These are phyloP conservation scores for Aureobasidium pullulans DNA, from an alignment of 2,329 filamentous ascomycete genomes.

Conservation along the genomic window DNA sequence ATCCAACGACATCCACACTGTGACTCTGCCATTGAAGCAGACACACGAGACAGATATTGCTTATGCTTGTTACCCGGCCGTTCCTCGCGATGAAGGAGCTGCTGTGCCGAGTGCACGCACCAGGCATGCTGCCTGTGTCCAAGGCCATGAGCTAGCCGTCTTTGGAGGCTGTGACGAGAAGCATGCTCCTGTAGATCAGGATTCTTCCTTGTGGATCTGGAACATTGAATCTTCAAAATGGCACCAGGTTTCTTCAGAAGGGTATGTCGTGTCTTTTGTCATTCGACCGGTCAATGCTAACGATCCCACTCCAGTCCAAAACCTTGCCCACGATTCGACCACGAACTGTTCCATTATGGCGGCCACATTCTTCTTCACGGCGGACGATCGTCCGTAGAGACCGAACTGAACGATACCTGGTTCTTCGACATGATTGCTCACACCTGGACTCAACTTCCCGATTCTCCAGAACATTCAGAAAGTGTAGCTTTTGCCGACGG, in stretches of 20 bases:
- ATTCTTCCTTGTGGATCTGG: conserved; percentile 36
- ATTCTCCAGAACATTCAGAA: conserved; percentile 23
- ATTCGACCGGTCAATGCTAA: not conserved
- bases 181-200: conserved; percentile 28
- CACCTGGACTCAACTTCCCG: conserved; percentile 57
- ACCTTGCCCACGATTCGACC: conserved; percentile 23
- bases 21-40: conserved; percentile 27
- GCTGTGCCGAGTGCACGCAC: conserved; percentile 29
- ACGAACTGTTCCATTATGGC: conserved; percentile 54
- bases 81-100: conserved; percentile 26
- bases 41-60: conserved; percentile 29
- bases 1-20: conserved; percentile 36
- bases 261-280: not conserved
- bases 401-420: conserved; percentile 66
- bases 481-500: conserved; percentile 32
- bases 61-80: conserved; percentile 36
- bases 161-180: conserved; percentile 32
- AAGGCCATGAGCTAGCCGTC: conserved; percentile 32
- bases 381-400: conserved; percentile 61
- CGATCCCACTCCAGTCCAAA: conserved; percentile 20
- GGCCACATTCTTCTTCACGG: conserved; percentile 67
- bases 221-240: conserved; percentile 20
- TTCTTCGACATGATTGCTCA: conserved; percentile 59
- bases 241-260: not conserved
- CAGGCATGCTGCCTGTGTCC: conserved; percentile 34